Percentiles rank a stretch among this genome's conserved stretches.
phyloP scores from a whole-genome alignment of 148 eudicot species.

The Arbutus unedo region DNA sequence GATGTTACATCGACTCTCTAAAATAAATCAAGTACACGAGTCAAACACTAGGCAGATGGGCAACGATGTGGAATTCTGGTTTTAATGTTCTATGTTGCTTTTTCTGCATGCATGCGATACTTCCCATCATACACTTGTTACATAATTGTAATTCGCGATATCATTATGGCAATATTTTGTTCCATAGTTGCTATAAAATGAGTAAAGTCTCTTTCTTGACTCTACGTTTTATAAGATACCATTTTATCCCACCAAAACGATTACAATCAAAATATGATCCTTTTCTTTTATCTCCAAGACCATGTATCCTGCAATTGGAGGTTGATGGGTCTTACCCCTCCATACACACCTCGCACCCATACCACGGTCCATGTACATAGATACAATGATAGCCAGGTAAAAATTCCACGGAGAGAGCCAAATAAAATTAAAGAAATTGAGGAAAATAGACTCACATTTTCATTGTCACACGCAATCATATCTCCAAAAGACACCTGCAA shows the following conservation, averaged over 20 bases:
- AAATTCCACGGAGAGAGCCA: background rate
- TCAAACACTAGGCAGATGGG: background rate
- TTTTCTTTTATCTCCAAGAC: background rate
- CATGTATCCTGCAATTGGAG: background rate
- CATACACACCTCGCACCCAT: background rate
- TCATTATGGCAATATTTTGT: background rate
- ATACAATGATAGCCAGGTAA: conserved; percentile 8
- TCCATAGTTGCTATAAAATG: background rate
- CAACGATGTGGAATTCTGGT: background rate
- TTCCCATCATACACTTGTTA: background rate
- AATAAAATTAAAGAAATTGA: conserved; percentile 8
- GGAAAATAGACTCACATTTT: conserved; percentile 52
- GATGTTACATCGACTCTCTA: background rate
- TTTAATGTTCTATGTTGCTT: background rate
- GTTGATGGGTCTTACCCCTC: background rate
- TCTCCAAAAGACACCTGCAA: conserved; percentile 94
- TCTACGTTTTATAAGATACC: background rate
- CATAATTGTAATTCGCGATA: background rate
- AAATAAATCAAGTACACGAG: background rate
- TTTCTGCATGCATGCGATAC: background rate
- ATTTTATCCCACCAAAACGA: background rate
- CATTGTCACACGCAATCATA: conserved; percentile 99
- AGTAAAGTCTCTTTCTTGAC: background rate
- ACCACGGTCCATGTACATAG: background rate
- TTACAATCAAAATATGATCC: background rate